These are phyloP conservation scores for Hypoxylon sp. DNA, from an alignment of 2,329 filamentous ascomycete species.

Conservation along the genomic window DNA sequence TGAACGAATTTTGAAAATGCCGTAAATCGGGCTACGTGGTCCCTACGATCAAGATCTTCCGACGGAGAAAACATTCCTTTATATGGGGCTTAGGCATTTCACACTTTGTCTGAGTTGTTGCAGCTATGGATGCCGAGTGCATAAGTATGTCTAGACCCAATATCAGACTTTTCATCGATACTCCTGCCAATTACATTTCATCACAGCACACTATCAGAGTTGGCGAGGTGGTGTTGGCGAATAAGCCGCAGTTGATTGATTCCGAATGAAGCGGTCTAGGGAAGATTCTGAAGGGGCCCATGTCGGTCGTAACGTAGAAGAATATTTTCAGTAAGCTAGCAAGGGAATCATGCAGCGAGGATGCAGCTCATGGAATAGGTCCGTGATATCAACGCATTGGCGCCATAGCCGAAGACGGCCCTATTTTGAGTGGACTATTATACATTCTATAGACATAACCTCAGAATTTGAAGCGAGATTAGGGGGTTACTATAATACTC, in stretches of 20 bases:
- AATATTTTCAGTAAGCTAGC: neutral
- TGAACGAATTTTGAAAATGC: neutral
- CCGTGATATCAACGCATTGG: neutral
- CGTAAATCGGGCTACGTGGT: neutral
- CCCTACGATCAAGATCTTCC: neutral
- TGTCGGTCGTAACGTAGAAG: neutral
- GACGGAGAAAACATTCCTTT: neutral
- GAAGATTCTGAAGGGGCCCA: neutral
- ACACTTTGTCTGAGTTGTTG: neutral
- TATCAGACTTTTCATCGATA: neutral
- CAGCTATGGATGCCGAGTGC: neutral
- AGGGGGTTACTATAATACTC: neutral
- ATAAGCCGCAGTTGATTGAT: neutral
- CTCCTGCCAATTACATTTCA: neutral
- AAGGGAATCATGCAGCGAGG: neutral
- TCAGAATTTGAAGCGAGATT: neutral
- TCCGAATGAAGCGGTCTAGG: neutral
- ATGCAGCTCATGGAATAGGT: neutral
- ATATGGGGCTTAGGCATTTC: neutral
- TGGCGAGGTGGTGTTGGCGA: neutral
- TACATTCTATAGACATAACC: neutral
- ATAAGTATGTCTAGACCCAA: conserved; percentile 1
- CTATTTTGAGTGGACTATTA: neutral
- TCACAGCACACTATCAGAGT: neutral
- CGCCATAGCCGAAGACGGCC: neutral